Evolutionary conservation across 495 filamentous ascomycete genomes (phyloP).

Genomic region (Rusavskia elegans): DNA sequence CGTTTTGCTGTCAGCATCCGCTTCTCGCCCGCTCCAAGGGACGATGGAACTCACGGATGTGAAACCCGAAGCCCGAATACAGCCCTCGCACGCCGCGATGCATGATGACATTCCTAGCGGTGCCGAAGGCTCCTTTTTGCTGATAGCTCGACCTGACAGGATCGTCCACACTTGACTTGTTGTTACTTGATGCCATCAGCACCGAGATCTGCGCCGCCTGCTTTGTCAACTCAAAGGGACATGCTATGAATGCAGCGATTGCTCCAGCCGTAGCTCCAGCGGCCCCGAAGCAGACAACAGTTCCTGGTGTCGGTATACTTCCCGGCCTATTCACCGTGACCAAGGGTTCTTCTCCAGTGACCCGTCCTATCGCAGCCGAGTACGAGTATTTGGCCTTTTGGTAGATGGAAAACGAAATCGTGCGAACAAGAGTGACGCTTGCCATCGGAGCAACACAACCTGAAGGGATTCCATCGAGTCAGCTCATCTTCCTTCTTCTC

Average conservation of each 20-base stretch:
- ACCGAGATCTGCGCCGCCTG: conserved; percentile 63
- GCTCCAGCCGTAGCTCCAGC: conserved; percentile 64
- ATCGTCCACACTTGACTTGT: conserved; percentile 35
- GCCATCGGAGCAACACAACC: conserved; percentile 54
- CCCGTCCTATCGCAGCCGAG: conserved; percentile 24
- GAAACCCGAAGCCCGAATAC: conserved; percentile 62
- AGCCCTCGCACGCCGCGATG: conserved; percentile 52
- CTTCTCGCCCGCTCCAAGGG: background rate
- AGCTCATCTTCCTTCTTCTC: background rate
- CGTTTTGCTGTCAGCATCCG: background rate
- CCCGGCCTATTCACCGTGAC: conserved; percentile 48
- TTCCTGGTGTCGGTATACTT: conserved; percentile 45
- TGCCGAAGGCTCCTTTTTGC: conserved; percentile 59
- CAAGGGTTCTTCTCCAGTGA: conserved; percentile 49
- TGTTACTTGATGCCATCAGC: conserved; percentile 45
- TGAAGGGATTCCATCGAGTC: conserved; percentile 15
- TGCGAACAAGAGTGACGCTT: conserved; percentile 70
- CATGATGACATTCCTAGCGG: conserved; percentile 55
- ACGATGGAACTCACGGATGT: conserved; percentile 43
- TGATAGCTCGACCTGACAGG: conserved; percentile 48
- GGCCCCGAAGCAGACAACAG: conserved; percentile 53
- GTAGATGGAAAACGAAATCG: conserved; percentile 72
- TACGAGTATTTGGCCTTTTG: conserved; percentile 64
- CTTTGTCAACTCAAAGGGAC: conserved; percentile 76
- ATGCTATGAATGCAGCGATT: conserved; percentile 58